A percentile compares a stretch with the other conserved stretches of the same genome.
Conservation (phyloP, 108 stramenopile genomes). For the Skeletonema tropicum region DNA sequence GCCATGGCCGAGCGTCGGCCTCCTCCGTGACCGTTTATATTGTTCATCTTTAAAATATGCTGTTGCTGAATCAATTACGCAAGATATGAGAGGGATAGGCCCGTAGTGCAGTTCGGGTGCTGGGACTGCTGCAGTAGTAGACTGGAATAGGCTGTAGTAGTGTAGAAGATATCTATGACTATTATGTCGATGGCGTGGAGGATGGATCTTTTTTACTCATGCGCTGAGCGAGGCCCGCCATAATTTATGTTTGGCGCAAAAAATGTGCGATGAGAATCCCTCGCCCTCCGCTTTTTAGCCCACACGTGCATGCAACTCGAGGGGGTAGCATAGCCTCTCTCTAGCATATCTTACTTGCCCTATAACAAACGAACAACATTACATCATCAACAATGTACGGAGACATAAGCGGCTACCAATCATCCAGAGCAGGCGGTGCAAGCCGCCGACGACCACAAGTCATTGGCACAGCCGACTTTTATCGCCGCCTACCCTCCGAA, state of each 20-base stretch:
- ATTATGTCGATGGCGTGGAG: too few relatives aligned
- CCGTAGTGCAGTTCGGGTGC: background rate
- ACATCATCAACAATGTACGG: background rate
- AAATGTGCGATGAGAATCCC: too few relatives aligned
- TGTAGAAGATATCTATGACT: too few relatives aligned
- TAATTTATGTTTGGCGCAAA: too few relatives aligned
- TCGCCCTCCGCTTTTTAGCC: too few relatives aligned
- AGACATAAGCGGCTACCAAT: constrained; percentile 4
- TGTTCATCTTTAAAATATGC: constrained; percentile 20
- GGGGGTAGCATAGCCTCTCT: too few relatives aligned
- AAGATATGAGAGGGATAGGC: background rate
- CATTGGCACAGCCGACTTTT: constrained; percentile 61
- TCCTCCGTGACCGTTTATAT: constrained; percentile 64
- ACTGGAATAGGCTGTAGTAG: too few relatives aligned
- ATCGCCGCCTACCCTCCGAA: constrained; percentile 72
- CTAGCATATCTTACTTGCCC: too few relatives aligned
- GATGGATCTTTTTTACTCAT: too few relatives aligned
- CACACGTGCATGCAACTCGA: too few relatives aligned
- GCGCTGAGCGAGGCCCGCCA: too few relatives aligned
- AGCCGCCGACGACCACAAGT: constrained; percentile 1
- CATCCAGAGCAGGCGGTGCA: background rate
- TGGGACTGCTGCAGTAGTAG: background rate
- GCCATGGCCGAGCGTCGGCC: constrained; percentile 60
- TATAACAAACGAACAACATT: too few relatives aligned
- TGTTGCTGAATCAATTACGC: background rate